Conservation (phyloP, 768 basidiomycete species). For the Boletus huronensis region DNA sequence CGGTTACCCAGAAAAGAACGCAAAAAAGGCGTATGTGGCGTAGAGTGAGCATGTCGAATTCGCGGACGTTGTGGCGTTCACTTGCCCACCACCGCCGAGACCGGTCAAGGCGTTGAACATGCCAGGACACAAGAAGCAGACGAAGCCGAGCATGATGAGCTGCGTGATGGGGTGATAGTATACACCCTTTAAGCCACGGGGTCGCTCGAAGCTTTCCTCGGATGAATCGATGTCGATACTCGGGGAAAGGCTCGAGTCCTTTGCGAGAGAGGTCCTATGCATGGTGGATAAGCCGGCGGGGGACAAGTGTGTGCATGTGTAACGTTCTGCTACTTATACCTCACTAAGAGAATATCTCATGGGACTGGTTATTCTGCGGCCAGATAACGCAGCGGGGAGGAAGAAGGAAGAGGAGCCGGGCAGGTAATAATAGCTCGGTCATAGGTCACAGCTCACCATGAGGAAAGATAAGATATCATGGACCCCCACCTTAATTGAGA, state of each 20-base stretch:
- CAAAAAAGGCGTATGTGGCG: constrained; percentile 50
- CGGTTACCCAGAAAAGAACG: constrained; percentile 64
- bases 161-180: constrained; percentile 60
- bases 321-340: constrained; percentile 3
- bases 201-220: constrained; percentile 38
- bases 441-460: background rate
- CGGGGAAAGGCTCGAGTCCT: background rate
- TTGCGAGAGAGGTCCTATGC: background rate
- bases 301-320: background rate
- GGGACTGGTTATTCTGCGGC: background rate
- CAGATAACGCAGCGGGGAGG: background rate
- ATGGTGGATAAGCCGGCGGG: background rate
- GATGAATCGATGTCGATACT: background rate
- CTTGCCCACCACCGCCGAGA: constrained; percentile 72
- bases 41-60: constrained; percentile 71
- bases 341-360: background rate
- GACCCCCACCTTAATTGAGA: background rate
- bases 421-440: constrained; percentile 3
- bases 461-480: background rate
- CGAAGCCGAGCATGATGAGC: constrained; percentile 61
- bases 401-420: background rate
- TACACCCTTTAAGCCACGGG: constrained; percentile 47
- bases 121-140: constrained; percentile 57
- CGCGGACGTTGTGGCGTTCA: constrained; percentile 60
- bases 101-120: constrained; percentile 77